Evolutionary conservation across 257 asterid species (phyloP).

Genomic region (Mentha longifolia): DNA sequence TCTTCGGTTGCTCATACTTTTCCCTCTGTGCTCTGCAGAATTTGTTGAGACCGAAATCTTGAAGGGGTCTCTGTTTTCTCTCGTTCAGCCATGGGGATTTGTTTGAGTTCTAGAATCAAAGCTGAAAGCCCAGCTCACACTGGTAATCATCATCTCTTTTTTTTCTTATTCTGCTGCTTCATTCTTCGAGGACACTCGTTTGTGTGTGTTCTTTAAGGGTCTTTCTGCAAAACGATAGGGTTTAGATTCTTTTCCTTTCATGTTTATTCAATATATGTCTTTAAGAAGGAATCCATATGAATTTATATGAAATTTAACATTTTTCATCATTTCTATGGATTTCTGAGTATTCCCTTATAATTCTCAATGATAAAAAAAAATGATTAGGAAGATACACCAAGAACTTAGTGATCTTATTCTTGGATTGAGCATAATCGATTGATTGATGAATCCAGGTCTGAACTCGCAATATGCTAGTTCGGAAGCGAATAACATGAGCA

Average conservation of each 20-base stretch:
- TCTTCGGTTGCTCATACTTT: slow-evolving; percentile 24
- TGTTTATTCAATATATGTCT: slow-evolving; percentile 3
- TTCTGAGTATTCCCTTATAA: neutral
- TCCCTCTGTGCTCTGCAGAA: slow-evolving; percentile 25
- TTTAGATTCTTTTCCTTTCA: neutral
- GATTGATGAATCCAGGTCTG: slow-evolving; percentile 45
- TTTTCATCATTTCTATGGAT: neutral
- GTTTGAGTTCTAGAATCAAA: slow-evolving; percentile 61
- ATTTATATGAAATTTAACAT: slow-evolving; percentile 5
- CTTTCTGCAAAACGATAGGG: slow-evolving; percentile 1
- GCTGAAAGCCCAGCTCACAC: slow-evolving; percentile 52
- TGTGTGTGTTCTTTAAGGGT: neutral
- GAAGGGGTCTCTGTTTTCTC: slow-evolving; percentile 1
- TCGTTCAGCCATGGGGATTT: slow-evolving; percentile 59
- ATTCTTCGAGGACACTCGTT: neutral
- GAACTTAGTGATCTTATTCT: neutral
- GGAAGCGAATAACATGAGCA: slow-evolving; percentile 43
- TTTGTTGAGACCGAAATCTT: slow-evolving; percentile 30
- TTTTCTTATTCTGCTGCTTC: neutral
- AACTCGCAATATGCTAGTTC: slow-evolving; percentile 56
- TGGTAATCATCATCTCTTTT: slow-evolving; percentile 34
- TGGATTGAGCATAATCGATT: too few relatives aligned
- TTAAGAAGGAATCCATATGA: neutral
- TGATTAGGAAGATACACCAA: neutral
- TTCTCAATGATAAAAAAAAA: neutral